Evolutionary conservation across 2,329 filamentous ascomycete genomes (phyloP), one percentile per base, ranked within the genome.

Genomic region (Verticillium tricorpus): DNA sequence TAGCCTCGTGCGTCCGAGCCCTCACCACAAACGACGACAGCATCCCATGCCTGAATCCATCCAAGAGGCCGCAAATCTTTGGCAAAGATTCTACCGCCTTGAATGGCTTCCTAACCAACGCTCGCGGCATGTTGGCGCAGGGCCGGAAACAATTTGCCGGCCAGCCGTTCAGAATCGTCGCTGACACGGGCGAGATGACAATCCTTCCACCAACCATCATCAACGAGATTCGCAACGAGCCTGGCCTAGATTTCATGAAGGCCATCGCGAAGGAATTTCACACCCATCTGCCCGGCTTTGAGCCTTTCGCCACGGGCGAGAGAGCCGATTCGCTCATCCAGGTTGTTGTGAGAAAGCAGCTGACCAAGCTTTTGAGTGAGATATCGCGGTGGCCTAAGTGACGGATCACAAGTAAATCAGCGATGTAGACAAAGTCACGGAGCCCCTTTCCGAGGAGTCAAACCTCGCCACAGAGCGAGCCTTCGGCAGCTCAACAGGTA

Each of bases 201-300:
- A 56, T 70, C 32, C 61, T 70, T 0, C 69, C 68, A 1, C 25
- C 61, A 3, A 55, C 28, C 12, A 63, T 68, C 34, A 52, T 62
- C 11, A 58, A 69, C 35, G 66, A 68, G 2, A 67, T 70, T 15
- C 67, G 68, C 11, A 69, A 70, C 22, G 64, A 69, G 7, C 56
- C 59, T 5, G 61, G 62, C 8, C 62, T 70, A 8, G 60, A 61
- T 58, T 66, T 70, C 35, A 39, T 37, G 12, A 35, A 65, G 8
- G 58, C 65, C 1, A 60, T 61, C 12, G 34, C 50, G 0, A n/a
- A 64, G 6, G 50, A 56, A 2, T 67, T 66, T 22, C 64, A 67
- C 4, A 56, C 61, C 12, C 58, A 66, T 1, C 58, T 68, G 2
- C 39, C 50, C n/a, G 64, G 66, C 1, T 68, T 68, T 19, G 63